These are phyloP conservation scores for Apiotrichum montevideense DNA, from an alignment of 1,284 basidiomycete species.

Conservation along the genomic window DNA sequence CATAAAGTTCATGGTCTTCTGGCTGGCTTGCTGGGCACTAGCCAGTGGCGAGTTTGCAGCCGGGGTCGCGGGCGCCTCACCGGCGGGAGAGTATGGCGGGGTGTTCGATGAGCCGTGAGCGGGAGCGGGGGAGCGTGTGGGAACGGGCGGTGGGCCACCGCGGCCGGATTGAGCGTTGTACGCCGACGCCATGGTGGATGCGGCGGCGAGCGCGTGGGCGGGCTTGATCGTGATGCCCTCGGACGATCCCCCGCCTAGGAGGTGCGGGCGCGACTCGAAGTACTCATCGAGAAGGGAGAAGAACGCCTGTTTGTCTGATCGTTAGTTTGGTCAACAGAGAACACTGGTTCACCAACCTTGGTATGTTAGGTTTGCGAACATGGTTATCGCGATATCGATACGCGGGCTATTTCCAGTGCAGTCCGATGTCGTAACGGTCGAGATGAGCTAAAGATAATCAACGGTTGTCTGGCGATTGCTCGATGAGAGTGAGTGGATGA, in stretches of 20 bases:
- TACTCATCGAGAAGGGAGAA: constrained; percentile 44
- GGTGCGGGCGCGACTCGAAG: constrained; percentile 40
- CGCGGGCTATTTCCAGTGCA: too few relatives aligned
- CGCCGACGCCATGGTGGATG: neutral
- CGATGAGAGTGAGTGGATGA: too few relatives aligned
- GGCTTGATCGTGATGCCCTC: neutral
- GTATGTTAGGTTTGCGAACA: constrained; percentile 5
- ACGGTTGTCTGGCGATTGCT: too few relatives aligned
- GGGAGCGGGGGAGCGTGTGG: neutral
- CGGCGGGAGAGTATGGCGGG: neutral
- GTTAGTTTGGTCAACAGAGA: neutral
- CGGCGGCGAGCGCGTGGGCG: neutral
- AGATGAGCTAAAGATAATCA: too few relatives aligned
- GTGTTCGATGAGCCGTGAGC: neutral
- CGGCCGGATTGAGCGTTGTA: neutral
- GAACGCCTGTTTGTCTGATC: constrained; percentile 34
- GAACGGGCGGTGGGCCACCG: too few relatives aligned
- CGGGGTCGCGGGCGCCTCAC: neutral
- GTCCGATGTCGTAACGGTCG: too few relatives aligned
- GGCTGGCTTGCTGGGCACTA: neutral
- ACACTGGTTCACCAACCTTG: neutral
- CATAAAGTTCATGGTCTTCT: constrained; percentile 10
- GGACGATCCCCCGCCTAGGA: constrained; percentile 8
- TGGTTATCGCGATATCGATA: neutral
- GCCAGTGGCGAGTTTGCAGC: neutral